Base-by-base conservation (phyloP, 2,329 filamentous ascomycete species). In the Claviceps digitariae region DNA sequence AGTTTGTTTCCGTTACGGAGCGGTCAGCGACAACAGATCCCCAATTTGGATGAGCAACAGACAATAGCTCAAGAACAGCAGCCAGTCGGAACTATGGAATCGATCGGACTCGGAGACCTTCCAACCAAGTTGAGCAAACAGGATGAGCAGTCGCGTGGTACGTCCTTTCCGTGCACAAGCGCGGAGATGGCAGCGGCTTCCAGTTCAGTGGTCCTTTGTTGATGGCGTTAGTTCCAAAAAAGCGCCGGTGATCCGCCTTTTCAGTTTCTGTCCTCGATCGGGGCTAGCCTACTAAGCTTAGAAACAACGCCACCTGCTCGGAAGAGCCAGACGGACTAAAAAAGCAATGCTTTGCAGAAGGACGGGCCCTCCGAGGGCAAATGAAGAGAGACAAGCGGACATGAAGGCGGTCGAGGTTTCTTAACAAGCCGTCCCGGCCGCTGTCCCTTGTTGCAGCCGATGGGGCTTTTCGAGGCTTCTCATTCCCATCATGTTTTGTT, bases 191-290 rank as follows among this genome's bases (percentile, higher is more conserved):
- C 48, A 57, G 29, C 38, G 31, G 53, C 48, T 57, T 54, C 55
- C 58, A 57, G 54, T 54, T 52, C 51, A 58, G 52, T 54, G 55
- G 57, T 57, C 55, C 52, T 53, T 51, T 52, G 49, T 46, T 20
- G 29, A n/a, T 50, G 44, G 44, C 44, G 20, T 40, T 29, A 41
- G 36, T 23, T 50, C 17, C 48, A 31, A 40, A 2, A 29, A 29
- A 13, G 38, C 43, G 41, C 52, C 36, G 13, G 40, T 50, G 48
- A 51, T 34, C 48, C 52, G 50, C 54, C 20, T 41, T 44, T 50
- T 48, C 52, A 52, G n/a, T 31, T 44, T 53, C 31, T 46, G 44
- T 41, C 36, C 50, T 46, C 34, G 38, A 41, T 52, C 34, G 31
- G 52, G 51, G 50, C 51, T 52, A 52, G 52, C 29, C 52, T 52